These are phyloP conservation scores for Geosmithia putterillii DNA, from an alignment of 2,329 filamentous ascomycete genomes.

Conservation along the genomic window DNA sequence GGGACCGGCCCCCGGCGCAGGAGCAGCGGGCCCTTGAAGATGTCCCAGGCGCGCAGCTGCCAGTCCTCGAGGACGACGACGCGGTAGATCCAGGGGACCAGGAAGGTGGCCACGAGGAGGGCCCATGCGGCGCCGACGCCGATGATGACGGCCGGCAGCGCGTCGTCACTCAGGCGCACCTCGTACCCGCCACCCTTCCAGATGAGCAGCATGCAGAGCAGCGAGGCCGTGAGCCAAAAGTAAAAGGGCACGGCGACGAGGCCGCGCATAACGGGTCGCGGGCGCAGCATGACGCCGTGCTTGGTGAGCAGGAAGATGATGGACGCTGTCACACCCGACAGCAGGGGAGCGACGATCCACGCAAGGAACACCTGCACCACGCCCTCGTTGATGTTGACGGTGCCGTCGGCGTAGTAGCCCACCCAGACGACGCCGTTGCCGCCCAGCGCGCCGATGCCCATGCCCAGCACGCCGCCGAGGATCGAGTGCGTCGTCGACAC, in stretches of 20 bases:
- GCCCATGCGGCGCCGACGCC: constrained; percentile 36
- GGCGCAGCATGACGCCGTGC: constrained; percentile 40
- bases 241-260: constrained; percentile 42
- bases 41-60: constrained; percentile 42
- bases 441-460: constrained; percentile 44
- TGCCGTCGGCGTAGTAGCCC: constrained; percentile 24
- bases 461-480: constrained; percentile 45
- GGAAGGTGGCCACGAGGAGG: constrained; percentile 36
- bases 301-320: constrained; percentile 45
- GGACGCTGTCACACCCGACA: constrained; percentile 39
- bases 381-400: constrained; percentile 6
- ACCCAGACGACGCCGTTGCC: constrained; percentile 39
- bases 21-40: constrained; percentile 40
- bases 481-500: constrained; percentile 52
- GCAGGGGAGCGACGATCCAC: constrained; percentile 46
- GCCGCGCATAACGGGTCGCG: constrained; percentile 38
- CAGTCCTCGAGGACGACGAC: constrained; percentile 48
- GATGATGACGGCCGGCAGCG: constrained; percentile 41
- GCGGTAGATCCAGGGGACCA: constrained; percentile 47
- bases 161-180: constrained; percentile 32
- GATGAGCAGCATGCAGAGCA: constrained; percentile 49
- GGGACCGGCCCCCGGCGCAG: constrained; percentile 28
- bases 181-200: constrained; percentile 35
- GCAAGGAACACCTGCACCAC: constrained; percentile 36
- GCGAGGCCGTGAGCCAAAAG: constrained; percentile 40